A percentile compares a stretch with the other conserved stretches of the same genome.
phyloP scores from a whole-genome alignment of 768 basidiomycete species.

The Tulasnella sp. region DNA sequence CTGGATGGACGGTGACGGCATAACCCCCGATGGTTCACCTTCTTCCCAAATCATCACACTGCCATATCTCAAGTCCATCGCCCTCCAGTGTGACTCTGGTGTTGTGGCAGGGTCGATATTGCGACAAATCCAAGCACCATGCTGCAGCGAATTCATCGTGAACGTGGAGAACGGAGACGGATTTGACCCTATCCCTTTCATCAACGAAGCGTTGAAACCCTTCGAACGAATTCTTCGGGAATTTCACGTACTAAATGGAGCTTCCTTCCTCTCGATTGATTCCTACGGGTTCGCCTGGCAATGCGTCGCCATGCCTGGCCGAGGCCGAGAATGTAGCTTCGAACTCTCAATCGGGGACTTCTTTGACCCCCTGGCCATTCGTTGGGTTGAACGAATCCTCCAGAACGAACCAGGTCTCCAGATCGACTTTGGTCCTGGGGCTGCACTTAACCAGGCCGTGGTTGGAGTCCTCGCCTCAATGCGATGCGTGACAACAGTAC shows the following conservation, averaged over 20 bases:
- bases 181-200: neutral
- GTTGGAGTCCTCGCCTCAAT: neutral
- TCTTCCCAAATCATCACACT: neutral
- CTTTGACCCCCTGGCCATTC: neutral
- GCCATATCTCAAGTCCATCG: neutral
- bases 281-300: neutral
- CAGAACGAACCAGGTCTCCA: neutral
- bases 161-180: neutral
- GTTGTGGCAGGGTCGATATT: neutral
- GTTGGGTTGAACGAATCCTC: neutral
- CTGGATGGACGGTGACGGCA: neutral
- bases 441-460: neutral
- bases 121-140: neutral
- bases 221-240: too few species aligned
- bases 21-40: rapidly evolving
- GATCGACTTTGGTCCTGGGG: neutral
- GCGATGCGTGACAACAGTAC: neutral
- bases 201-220: neutral
- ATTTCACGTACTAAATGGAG: too few species aligned
- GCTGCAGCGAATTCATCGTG: neutral
- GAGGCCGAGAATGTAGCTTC: neutral
- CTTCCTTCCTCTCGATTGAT: neutral
- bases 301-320: neutral
- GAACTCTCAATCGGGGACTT: neutral
- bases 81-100: neutral